These are phyloP conservation scores for Jamesozyma piceae DNA, from an alignment of 805 yeast species.

Conservation along the genomic window DNA sequence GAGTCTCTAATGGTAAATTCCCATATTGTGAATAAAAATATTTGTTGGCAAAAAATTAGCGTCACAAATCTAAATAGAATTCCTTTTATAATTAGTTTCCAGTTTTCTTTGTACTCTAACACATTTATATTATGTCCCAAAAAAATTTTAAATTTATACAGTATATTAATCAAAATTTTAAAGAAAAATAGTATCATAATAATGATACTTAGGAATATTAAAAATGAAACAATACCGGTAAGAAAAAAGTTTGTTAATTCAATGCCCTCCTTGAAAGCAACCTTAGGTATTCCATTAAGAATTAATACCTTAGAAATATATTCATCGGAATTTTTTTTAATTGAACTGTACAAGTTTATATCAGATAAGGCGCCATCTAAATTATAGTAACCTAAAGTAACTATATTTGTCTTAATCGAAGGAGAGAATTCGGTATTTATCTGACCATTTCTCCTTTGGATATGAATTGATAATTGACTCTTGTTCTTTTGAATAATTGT, in stretches of 20 bases:
- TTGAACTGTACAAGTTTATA: conserved; percentile 47
- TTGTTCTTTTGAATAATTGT: conserved; percentile 61
- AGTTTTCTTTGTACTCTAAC: conserved; percentile 66
- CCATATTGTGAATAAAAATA: conserved; percentile 77
- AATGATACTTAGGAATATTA: conserved; percentile 61
- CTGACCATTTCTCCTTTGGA: conserved; percentile 45
- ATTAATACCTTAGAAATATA: conserved; percentile 63
- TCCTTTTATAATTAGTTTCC: conserved; percentile 78
- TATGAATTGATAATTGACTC: conserved; percentile 66
- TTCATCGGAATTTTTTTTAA: conserved; percentile 51
- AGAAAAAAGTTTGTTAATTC: conserved; percentile 79
- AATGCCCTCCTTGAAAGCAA: conserved; percentile 70
- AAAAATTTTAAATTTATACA: conserved; percentile 41
- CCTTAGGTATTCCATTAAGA: conserved; percentile 85
- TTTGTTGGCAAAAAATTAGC: conserved; percentile 78
- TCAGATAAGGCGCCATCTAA: conserved; percentile 44
- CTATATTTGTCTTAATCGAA: background rate
- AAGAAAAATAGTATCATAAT: conserved; percentile 47
- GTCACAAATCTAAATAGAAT: conserved; percentile 65
- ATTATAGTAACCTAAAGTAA: conserved; percentile 29
- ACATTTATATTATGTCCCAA: conserved; percentile 53
- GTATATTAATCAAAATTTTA: conserved; percentile 62
- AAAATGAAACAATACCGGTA: conserved; percentile 76
- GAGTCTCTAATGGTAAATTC: conserved; percentile 78
- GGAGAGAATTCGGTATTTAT: background rate